A percentile compares a stretch with the other conserved stretches of the same genome.
Evolutionary conservation across 306 rosid genomes (phyloP).

Genomic region (Glycine latifolia): DNA sequence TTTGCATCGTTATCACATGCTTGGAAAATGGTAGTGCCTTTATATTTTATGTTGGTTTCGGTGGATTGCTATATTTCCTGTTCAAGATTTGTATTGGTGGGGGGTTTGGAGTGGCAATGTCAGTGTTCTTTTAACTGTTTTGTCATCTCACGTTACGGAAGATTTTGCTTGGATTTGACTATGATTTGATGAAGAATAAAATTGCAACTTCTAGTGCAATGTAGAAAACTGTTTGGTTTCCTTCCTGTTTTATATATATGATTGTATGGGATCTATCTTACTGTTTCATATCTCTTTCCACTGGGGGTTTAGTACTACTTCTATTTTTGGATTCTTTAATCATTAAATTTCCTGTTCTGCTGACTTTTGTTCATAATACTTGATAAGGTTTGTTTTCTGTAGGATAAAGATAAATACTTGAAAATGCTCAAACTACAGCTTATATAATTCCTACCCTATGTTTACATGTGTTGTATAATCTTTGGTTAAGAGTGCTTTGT

Average conservation of each 20-base stretch:
- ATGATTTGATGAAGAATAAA: not conserved
- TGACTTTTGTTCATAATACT: constrained; percentile 27
- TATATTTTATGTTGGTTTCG: constrained; percentile 58
- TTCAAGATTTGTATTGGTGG: constrained; percentile 28
- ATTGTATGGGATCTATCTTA: constrained; percentile 42
- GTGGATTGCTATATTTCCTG: constrained; percentile 24
- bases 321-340: constrained; percentile 32
- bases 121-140: constrained; percentile 31
- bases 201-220: constrained; percentile 16
- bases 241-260: constrained; percentile 11
- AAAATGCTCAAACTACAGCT: not conserved
- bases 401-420: constrained; percentile 3
- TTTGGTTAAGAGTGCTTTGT: constrained; percentile 17
- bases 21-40: constrained; percentile 35
- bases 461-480: constrained; percentile 9
- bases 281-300: constrained; percentile 23
- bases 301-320: constrained; percentile 8
- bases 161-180: constrained; percentile 37
- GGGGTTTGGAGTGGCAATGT: constrained; percentile 31
- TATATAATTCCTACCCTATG: not conserved
- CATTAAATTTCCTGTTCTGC: constrained; percentile 32
- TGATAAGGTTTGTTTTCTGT: constrained; percentile 15
- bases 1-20: constrained; percentile 54
- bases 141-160: not conserved
- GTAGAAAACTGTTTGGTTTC: constrained; percentile 20